phyloP scores from a whole-genome alignment of 768 basidiomycete species.

The Lactarius deliciosus region DNA sequence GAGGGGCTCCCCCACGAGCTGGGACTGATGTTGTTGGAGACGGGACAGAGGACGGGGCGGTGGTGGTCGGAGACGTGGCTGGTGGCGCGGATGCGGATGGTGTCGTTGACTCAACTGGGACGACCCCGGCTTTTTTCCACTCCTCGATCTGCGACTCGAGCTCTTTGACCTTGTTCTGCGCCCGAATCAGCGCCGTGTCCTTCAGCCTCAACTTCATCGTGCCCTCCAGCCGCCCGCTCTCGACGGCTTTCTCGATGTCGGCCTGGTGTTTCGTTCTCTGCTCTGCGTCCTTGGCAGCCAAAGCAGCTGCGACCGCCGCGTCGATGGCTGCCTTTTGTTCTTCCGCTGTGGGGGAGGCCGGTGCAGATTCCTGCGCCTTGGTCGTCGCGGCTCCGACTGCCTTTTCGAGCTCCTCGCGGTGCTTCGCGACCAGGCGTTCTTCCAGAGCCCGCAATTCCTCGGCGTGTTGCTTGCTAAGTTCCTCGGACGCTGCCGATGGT shows the following conservation, averaged over 20 bases:
- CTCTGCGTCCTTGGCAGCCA: slow-evolving; percentile 49
- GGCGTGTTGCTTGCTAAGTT: slow-evolving; percentile 51
- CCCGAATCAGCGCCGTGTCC: slow-evolving; percentile 63
- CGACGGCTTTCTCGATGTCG: slow-evolving; percentile 64
- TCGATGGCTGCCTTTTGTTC: slow-evolving; percentile 49
- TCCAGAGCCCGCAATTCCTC: slow-evolving; percentile 60
- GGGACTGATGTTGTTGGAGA: slow-evolving; percentile 33
- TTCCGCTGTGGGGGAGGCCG: slow-evolving; percentile 29
- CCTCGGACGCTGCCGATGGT: slow-evolving; percentile 38
- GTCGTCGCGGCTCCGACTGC: slow-evolving; percentile 44
- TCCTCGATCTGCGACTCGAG: slow-evolving; percentile 62
- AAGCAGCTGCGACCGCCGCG: slow-evolving; percentile 49
- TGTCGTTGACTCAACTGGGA: slow-evolving; percentile 34
- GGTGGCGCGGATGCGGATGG: slow-evolving; percentile 13
- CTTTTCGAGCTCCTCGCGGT: slow-evolving; percentile 53
- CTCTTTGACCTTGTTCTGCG: slow-evolving; percentile 63
- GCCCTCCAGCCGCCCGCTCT: slow-evolving; percentile 66
- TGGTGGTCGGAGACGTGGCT: slow-evolving; percentile 19
- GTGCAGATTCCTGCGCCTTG: slow-evolving; percentile 32
- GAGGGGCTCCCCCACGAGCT: slow-evolving; percentile 13
- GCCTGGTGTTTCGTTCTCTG: slow-evolving; percentile 48
- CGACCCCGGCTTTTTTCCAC: slow-evolving; percentile 50
- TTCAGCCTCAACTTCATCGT: slow-evolving; percentile 63
- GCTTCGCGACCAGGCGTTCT: slow-evolving; percentile 50
- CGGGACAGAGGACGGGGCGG: slow-evolving; percentile 32